A percentile compares a stretch with the other conserved stretches of the same genome.
Evolutionary conservation across 2,329 filamentous ascomycete species (phyloP).

Genomic region (Fusarium pininemorale): DNA sequence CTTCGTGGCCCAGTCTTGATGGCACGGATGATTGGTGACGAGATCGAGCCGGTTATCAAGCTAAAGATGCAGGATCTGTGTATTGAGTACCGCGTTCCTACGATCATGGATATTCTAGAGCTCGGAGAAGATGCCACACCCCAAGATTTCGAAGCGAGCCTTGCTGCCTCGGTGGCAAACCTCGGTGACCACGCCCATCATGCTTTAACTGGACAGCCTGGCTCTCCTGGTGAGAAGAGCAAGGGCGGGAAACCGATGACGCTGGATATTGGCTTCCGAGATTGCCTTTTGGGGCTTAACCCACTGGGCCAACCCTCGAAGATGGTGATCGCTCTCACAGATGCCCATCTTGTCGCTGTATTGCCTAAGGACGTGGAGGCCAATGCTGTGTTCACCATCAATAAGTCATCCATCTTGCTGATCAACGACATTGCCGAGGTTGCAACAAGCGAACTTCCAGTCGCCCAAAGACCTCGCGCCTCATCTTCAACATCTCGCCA

Average conservation of each 20-base stretch:
- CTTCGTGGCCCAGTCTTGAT: conserved; percentile 70
- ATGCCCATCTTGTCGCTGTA: conserved; percentile 75
- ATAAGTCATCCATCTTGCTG: conserved; percentile 83
- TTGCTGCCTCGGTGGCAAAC: conserved; percentile 83
- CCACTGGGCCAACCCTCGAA: conserved; percentile 80
- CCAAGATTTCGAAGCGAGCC: conserved; percentile 77
- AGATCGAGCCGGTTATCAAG: conserved; percentile 91
- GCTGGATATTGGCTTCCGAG: conserved; percentile 78
- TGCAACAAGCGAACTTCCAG: conserved; percentile 11
- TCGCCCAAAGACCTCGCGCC: conserved; percentile 39
- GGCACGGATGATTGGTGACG: conserved; percentile 89
- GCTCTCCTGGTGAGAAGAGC: conserved; percentile 39
- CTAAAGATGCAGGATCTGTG: conserved; percentile 85
- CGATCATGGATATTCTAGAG: conserved; percentile 80
- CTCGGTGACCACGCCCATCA: conserved; percentile 72
- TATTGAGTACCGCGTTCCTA: conserved; percentile 88
- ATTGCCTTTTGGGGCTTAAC: conserved; percentile 86
- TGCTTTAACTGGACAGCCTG: conserved; percentile 48
- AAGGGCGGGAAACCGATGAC: conserved; percentile 65
- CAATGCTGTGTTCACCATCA: conserved; percentile 72
- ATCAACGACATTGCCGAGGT: conserved; percentile 74
- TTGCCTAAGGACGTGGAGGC: conserved; percentile 73
- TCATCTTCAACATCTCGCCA: conserved; percentile 57
- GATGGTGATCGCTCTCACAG: conserved; percentile 79
- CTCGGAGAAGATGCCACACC: conserved; percentile 72